Base-by-base conservation (phyloP, 2,329 filamentous ascomycete genomes). In the Incumbomyces lentus region DNA sequence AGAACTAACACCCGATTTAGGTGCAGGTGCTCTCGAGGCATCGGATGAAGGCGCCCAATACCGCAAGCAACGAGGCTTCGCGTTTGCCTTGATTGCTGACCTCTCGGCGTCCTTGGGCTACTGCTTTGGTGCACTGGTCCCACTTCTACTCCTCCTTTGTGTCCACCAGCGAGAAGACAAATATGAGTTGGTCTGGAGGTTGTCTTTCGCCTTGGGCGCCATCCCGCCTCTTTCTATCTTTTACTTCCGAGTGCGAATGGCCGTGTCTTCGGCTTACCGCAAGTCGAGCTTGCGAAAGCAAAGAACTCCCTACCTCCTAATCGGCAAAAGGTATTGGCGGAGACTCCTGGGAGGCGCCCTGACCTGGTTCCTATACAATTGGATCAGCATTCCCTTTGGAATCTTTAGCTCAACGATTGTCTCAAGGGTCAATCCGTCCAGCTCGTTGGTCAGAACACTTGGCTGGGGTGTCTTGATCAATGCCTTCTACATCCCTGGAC, bases 71-170 rank as follows among this genome's bases (percentile, higher is more conserved):
- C 64, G 73, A 32, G 74, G 75, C 2, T 74, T 76, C 59, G 70
- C 78, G 56, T 75, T 78, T 47, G 73, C 73, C n/a, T 68, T 77
- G 64, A 64, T 75, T 11, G 67, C 69, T 1, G 70, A 76, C 52
- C 59, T 78, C 16, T n/a, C 33, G 16, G 16, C 16, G 13, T n/a
- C 13, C 33, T 35, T 35, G 33, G 33, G 13, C 6, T 35, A 17
- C 16, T 17, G 16, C 13, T 14, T 35, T 17, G 16, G 16, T 6
- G 16, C n/a, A 5, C 71, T 74, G 0, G 63, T 68, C 1, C 69
- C 68, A 1, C 58, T 78, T 8, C 74, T 73, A 0, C 3, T 73
- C 68, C 56, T 69, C 65, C 4, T 69, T 69, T 0, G 57, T 75
- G 0, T 26, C 22, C 4, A 26, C 4, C 22, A 26, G 8, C 22